Base-by-base conservation (phyloP, 768 basidiomycete species). In the Hydnomerulius pinastri region DNA sequence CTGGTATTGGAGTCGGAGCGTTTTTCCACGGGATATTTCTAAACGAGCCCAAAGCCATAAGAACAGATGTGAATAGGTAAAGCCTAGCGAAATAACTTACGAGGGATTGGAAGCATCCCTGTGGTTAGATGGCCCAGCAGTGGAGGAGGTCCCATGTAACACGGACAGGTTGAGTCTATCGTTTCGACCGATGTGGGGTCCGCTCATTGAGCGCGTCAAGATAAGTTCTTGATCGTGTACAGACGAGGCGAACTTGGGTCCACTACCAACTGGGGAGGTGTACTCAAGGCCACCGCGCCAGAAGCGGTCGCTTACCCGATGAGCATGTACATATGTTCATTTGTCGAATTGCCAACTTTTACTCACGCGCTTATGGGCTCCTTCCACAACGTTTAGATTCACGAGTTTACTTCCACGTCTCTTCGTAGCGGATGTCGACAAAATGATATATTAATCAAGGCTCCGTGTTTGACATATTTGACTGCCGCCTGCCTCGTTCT, bases 71-170 rank as follows among this genome's bases (percentile, higher is more conserved):
- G 3, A 33, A 9, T 36, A 18, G 47, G 20, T n/a, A 36, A 43
- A n/a, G 15, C 4, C n/a, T n/a, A n/a, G n/a, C n/a, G n/a, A n/a
- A n/a, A n/a, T n/a, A n/a, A 52, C 65, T 56, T 50, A 62, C 67
- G 55, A 43, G 30, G 43, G 18, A 43, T 39, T 49, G 12, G 69
- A 68, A 38, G 66, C 70, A 37, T 69, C 68, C 58, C 68, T 70
- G 41, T 52, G 39, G 56, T 63, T 66, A 43, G 43, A 39, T 48
- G 62, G 56, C 3, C 29, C 46, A 30, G 51, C 10, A 17, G 29
- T n/a, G 3, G 53, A 39, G 12, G 43, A 13, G 27, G 40, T 20
- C 30, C 51, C 60, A 38, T 58, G 53, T 11, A 51, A 43, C 46
- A 50, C 36, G 40, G 10, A 11, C 37, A 56, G 18, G 12, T 53